Conservation (phyloP, 169 alveolate genomes). For the Cryptosporidium muris region DNA sequence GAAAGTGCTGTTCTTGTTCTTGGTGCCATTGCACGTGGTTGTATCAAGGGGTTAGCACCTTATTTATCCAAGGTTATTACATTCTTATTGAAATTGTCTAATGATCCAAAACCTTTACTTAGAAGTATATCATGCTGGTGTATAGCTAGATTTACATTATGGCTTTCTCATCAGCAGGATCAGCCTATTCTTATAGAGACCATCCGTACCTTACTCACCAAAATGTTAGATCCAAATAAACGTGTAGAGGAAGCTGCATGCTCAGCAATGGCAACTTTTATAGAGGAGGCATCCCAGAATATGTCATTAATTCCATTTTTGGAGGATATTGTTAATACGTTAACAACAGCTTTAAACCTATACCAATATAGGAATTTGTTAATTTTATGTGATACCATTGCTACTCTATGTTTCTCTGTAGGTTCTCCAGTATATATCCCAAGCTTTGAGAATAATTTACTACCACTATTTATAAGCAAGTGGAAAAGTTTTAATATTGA, state of each 20-base stretch:
- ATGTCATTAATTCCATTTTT: slow-evolving; percentile 77
- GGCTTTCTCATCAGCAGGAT: slow-evolving; percentile 79
- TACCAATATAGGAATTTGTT: slow-evolving; percentile 80
- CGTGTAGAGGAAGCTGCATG: slow-evolving; percentile 94
- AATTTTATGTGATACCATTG: slow-evolving; percentile 24
- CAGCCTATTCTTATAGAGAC: slow-evolving; percentile 71
- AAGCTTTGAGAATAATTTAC: slow-evolving; percentile 45
- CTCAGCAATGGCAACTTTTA: slow-evolving; percentile 88
- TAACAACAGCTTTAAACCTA: slow-evolving; percentile 79
- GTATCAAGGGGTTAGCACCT: slow-evolving; percentile 82
- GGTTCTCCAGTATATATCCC: slow-evolving; percentile 23
- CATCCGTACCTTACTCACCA: slow-evolving; percentile 75
- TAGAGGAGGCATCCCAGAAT: slow-evolving; percentile 80
- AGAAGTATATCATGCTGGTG: slow-evolving; percentile 92
- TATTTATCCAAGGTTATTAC: slow-evolving; percentile 85
- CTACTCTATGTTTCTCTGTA: slow-evolving; percentile 18
- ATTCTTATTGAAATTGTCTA: slow-evolving; percentile 79
- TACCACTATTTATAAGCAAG: slow-evolving; percentile 35
- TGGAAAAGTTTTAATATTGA: slow-evolving; percentile 62
- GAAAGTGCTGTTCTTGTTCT: slow-evolving; percentile 89
- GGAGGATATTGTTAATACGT: slow-evolving; percentile 78
- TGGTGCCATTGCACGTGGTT: slow-evolving; percentile 92
- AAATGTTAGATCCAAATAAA: slow-evolving; percentile 87
- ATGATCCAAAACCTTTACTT: slow-evolving; percentile 85
- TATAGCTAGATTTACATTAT: slow-evolving; percentile 84